Conservation (phyloP, 306 rosid genomes). For the Prosopis cineraria region DNA sequence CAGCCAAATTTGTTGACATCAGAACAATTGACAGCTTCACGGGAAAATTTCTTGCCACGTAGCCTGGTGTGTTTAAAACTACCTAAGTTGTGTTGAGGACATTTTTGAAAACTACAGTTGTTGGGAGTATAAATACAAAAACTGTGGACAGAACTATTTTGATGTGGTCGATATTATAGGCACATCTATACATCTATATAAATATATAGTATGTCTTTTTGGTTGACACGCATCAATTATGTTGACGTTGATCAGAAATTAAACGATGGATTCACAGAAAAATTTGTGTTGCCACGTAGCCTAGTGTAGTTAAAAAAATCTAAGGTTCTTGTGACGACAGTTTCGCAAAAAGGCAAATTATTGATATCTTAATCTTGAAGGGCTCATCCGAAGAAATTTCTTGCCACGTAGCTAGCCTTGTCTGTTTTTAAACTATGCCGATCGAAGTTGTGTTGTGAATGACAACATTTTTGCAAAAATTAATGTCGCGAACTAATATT, state of each 20-base stretch:
- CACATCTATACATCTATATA: neutral
- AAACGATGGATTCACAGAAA: neutral
- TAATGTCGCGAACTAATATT: neutral
- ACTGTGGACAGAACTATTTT: neutral
- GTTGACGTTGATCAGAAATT: neutral
- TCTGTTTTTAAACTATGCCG: no score
- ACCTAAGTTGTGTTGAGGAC: neutral
- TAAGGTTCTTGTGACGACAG: neutral
- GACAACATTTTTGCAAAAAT: neutral
- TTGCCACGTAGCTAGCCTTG: neutral
- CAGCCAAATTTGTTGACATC: neutral
- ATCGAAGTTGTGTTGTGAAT: neutral
- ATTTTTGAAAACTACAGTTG: neutral
- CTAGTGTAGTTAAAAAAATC: neutral
- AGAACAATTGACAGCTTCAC: no score
- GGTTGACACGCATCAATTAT: neutral
- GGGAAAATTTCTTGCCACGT: neutral
- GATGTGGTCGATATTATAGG: neutral
- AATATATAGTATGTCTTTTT: neutral
- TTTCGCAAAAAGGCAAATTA: no score
- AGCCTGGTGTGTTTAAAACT: neutral
- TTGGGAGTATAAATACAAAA: neutral
- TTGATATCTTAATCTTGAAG: no score
- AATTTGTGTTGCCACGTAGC: neutral
- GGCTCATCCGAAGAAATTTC: no score